Conservation (phyloP, 495 filamentous ascomycete genomes). For the Ramalina intermedia region DNA sequence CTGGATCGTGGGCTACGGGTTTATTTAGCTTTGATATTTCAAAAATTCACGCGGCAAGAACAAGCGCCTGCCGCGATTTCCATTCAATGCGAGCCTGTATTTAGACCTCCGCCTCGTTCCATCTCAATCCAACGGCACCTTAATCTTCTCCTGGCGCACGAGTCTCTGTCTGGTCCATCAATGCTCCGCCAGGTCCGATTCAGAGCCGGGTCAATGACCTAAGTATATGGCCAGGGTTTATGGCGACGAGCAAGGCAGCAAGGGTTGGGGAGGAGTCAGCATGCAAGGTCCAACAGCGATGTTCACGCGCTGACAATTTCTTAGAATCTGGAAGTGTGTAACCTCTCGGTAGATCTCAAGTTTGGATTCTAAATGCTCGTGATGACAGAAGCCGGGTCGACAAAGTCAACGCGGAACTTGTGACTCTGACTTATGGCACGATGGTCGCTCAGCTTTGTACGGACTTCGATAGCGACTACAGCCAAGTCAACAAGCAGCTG, state of each 20-base stretch:
- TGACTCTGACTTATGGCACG: constrained; percentile 93
- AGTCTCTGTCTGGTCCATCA: no score
- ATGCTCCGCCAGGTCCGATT: no score
- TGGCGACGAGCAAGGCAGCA: constrained; percentile 81
- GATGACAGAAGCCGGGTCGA: constrained; percentile 42
- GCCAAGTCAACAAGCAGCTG: constrained; percentile 86
- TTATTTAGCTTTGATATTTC: no score
- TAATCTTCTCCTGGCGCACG: no score
- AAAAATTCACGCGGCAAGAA: no score
- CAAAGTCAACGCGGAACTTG: constrained; percentile 81
- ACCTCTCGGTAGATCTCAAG: neutral
- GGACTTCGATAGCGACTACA: constrained; percentile 85
- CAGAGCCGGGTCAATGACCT: no score
- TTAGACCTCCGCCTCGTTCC: no score
- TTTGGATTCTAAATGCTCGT: neutral
- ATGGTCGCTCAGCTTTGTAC: constrained; percentile 94
- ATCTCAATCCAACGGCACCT: no score
- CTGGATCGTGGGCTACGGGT: no score
- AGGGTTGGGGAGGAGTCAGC: constrained; percentile 95
- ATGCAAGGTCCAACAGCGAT: neutral
- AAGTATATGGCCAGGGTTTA: constrained; percentile 13
- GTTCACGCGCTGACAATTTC: constrained; percentile 15
- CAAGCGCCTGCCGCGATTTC: no score
- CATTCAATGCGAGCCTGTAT: no score
- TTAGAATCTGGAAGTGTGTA: constrained; percentile 94